These are phyloP conservation scores for Raphanus sativus DNA, from an alignment of 345 rosid species.

Conservation along the genomic window DNA sequence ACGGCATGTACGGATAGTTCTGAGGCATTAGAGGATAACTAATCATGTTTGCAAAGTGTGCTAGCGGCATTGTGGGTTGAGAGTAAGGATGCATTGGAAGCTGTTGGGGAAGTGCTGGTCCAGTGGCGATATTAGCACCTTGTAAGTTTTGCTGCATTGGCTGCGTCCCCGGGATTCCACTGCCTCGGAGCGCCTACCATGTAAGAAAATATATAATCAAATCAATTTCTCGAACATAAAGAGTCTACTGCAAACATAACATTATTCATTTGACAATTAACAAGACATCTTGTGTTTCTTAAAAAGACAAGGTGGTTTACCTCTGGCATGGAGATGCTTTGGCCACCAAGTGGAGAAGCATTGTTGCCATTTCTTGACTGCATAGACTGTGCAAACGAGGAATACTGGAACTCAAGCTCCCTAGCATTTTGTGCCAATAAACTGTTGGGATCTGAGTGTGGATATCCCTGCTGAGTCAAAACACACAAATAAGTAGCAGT, in stretches of 20 bases:
- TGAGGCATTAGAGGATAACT: slow-evolving; percentile 82
- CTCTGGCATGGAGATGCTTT: neutral
- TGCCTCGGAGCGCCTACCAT: slow-evolving; percentile 64
- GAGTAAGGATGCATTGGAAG: slow-evolving; percentile 81
- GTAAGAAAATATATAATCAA: neutral
- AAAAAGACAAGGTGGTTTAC: neutral
- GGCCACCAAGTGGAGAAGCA: neutral
- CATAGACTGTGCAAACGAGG: slow-evolving; percentile 69
- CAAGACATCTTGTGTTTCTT: neutral
- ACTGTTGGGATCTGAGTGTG: slow-evolving; percentile 64
- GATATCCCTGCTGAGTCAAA: slow-evolving; percentile 54
- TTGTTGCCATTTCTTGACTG: slow-evolving; percentile 42
- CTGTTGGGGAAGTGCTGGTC: slow-evolving; percentile 77
- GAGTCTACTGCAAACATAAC: neutral
- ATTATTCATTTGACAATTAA: neutral
- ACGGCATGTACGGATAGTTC: slow-evolving; percentile 81
- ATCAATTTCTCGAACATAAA: neutral
- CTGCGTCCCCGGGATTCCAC: slow-evolving; percentile 54
- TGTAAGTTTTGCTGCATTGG: slow-evolving; percentile 57
- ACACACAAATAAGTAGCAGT: neutral
- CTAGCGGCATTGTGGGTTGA: slow-evolving; percentile 75
- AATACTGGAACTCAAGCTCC: slow-evolving; percentile 76
- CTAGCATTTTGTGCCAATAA: slow-evolving; percentile 64
- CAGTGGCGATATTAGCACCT: slow-evolving; percentile 59
- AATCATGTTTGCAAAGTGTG: slow-evolving; percentile 78